phyloP scores from a whole-genome alignment of 768 basidiomycete genomes.

The Boletus sensibilis region DNA sequence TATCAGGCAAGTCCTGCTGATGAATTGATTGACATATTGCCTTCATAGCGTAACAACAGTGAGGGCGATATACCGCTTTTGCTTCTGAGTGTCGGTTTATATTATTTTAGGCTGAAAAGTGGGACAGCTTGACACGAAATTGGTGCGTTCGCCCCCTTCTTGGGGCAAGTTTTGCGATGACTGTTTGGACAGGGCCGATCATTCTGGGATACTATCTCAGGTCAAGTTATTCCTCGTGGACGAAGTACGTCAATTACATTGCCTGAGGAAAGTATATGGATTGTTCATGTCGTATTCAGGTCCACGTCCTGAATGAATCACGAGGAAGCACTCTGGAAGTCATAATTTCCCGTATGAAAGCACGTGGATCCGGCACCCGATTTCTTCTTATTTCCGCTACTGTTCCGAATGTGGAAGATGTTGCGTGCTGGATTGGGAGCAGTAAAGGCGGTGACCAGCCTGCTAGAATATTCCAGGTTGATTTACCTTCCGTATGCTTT shows the following conservation, averaged over 20 bases:
- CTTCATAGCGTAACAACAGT: constrained; percentile 72
- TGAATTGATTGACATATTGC: not conserved
- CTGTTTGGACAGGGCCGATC: constrained; percentile 47
- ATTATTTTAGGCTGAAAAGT: constrained; percentile 79
- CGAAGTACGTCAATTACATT: constrained; percentile 51
- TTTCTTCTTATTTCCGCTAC: constrained; percentile 93
- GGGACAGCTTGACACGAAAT: constrained; percentile 89
- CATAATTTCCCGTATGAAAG: constrained; percentile 90
- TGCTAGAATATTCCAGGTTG: constrained; percentile 73
- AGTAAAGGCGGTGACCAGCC: constrained; percentile 32
- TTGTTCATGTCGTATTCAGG: constrained; percentile 42
- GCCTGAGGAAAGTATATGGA: not conserved
- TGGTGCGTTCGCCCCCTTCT: constrained; percentile 57
- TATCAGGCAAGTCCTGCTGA: constrained; percentile 3
- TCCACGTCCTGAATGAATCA: constrained; percentile 88
- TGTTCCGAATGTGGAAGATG: constrained; percentile 88
- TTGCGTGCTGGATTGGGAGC: constrained; percentile 83
- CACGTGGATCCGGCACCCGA: constrained; percentile 63
- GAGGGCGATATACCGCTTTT: constrained; percentile 15
- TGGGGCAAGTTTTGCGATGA: constrained; percentile 2
- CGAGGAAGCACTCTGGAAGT: constrained; percentile 94
- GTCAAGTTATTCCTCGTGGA: constrained; percentile 87
- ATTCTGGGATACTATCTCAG: constrained; percentile 64
- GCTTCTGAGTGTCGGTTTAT: not conserved
- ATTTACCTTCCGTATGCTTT: not conserved